These are phyloP conservation scores for Auriscalpium orientale DNA, from an alignment of 768 basidiomycete species.

Conservation along the genomic window DNA sequence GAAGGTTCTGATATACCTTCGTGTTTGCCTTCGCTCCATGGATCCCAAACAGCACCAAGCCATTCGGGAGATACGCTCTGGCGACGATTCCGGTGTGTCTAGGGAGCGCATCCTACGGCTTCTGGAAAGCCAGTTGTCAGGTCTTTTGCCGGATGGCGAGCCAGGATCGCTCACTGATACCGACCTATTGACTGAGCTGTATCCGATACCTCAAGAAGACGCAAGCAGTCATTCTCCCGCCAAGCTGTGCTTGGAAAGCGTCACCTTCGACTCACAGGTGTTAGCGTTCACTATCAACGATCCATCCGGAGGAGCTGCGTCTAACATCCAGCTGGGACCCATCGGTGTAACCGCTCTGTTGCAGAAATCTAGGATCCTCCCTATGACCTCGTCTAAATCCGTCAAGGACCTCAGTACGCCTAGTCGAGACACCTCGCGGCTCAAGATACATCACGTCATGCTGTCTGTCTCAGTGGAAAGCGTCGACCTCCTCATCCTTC, in stretches of 20 bases:
- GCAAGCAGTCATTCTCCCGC: background rate
- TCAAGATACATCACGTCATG: slow-evolving; percentile 6
- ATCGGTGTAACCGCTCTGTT: slow-evolving; percentile 1
- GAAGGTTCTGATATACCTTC: slow-evolving; percentile 73
- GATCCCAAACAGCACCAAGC: slow-evolving; percentile 22
- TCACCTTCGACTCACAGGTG: background rate
- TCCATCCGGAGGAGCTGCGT: slow-evolving; percentile 7
- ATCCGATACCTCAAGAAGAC: background rate
- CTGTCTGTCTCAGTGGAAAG: slow-evolving; percentile 7
- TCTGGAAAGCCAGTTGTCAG: slow-evolving; percentile 5
- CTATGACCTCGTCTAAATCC: slow-evolving; percentile 2
- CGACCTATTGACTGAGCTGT: slow-evolving; percentile 13
- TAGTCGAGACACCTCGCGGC: slow-evolving; percentile 7
- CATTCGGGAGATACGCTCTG: slow-evolving; percentile 3
- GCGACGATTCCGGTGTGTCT: slow-evolving; percentile 14
- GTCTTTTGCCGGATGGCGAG: slow-evolving; percentile 10
- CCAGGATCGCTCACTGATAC: slow-evolving; percentile 6
- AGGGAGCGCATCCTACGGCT: slow-evolving; percentile 10
- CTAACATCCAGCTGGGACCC: slow-evolving; percentile 1
- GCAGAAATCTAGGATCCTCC: slow-evolving; percentile 5
- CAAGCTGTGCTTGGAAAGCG: background rate
- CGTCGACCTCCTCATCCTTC: slow-evolving; percentile 11
- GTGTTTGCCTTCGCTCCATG: slow-evolving; percentile 50
- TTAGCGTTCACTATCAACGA: slow-evolving; percentile 7
- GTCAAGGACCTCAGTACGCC: slow-evolving; percentile 2